Evolutionary conservation across 2,329 filamentous ascomycete genomes (phyloP).

Genomic region (Penicillium crustosum): DNA sequence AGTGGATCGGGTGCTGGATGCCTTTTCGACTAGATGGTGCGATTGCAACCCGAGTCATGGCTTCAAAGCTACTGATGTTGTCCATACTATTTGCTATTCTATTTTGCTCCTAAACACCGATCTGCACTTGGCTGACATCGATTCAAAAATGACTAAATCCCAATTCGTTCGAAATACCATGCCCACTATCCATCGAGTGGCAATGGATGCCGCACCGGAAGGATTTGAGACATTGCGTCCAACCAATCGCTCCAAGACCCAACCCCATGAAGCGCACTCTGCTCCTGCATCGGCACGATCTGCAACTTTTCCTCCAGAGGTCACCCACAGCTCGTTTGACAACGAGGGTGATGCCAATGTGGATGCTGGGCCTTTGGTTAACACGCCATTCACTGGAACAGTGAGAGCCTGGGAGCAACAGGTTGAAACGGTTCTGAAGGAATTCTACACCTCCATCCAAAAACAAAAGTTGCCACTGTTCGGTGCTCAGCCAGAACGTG

Average conservation of each 20-base stretch:
- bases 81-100: constrained; percentile 96
- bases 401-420: constrained; percentile 83
- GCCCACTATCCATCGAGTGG: constrained; percentile 77
- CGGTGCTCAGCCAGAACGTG: constrained; percentile 58
- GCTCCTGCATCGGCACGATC: constrained; percentile 24
- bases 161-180: constrained; percentile 98
- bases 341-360: constrained; percentile 29
- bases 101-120: constrained; percentile 95
- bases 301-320: constrained; percentile 20
- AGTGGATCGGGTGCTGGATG: constrained; percentile 88
- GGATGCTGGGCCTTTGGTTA: constrained; percentile 68
- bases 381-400: constrained; percentile 70
- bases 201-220: constrained; percentile 69
- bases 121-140: constrained; percentile 90
- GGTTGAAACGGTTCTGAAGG: constrained; percentile 85
- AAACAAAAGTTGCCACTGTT: constrained; percentile 84
- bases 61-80: constrained; percentile 87
- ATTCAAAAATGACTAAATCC: constrained; percentile 89
- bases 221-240: constrained; percentile 59
- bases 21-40: constrained; percentile 88
- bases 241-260: constrained; percentile 32
- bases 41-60: constrained; percentile 89
- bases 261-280: constrained; percentile 39
- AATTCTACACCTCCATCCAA: constrained; percentile 87
- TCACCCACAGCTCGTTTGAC: constrained; percentile 15